phyloP scores from a whole-genome alignment of 345 rosid species.

The Pugionium dolabratum region DNA sequence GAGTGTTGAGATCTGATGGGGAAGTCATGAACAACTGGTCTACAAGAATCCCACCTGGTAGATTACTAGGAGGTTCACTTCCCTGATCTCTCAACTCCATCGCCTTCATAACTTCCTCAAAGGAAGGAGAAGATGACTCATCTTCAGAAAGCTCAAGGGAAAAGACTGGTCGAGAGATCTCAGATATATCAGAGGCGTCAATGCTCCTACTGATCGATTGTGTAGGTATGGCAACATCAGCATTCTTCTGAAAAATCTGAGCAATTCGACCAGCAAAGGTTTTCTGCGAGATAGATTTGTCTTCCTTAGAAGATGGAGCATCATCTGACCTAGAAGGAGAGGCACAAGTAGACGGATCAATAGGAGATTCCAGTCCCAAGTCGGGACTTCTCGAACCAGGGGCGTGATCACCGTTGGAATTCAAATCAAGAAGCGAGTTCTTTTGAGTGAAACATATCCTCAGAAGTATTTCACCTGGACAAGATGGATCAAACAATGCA shows the following conservation, averaged over 20 bases:
- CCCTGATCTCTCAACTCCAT: constrained; percentile 70
- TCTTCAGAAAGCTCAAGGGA: constrained; percentile 54
- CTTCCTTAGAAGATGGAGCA: constrained; percentile 47
- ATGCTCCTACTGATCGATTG: constrained; percentile 38
- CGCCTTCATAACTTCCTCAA: constrained; percentile 60
- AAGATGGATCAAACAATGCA: constrained; percentile 1
- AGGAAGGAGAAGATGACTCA: constrained; percentile 53
- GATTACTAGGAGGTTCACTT: constrained; percentile 63
- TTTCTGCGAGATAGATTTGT: constrained; percentile 41
- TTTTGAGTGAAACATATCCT: constrained; percentile 64
- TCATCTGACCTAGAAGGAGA: constrained; percentile 62
- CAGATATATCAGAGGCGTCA: constrained; percentile 55
- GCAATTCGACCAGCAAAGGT: constrained; percentile 68
- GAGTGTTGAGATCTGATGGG: constrained; percentile 61
- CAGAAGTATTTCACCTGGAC: constrained; percentile 81
- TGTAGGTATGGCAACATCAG: constrained; percentile 38
- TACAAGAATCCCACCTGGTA: constrained; percentile 83
- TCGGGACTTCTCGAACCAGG: constrained; percentile 44
- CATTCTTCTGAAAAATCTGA: constrained; percentile 74
- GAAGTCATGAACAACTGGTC: constrained; percentile 66
- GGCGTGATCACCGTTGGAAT: constrained; percentile 36
- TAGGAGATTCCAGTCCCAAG: constrained; percentile 42
- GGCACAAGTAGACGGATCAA: constrained; percentile 46
- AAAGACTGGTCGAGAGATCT: constrained; percentile 42
- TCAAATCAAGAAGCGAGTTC: constrained; percentile 48